A percentile compares a stretch with the other conserved stretches of the same genome.
phyloP scores from a whole-genome alignment of 805 yeast genomes.

The Blastobotrys chiropterorum region DNA sequence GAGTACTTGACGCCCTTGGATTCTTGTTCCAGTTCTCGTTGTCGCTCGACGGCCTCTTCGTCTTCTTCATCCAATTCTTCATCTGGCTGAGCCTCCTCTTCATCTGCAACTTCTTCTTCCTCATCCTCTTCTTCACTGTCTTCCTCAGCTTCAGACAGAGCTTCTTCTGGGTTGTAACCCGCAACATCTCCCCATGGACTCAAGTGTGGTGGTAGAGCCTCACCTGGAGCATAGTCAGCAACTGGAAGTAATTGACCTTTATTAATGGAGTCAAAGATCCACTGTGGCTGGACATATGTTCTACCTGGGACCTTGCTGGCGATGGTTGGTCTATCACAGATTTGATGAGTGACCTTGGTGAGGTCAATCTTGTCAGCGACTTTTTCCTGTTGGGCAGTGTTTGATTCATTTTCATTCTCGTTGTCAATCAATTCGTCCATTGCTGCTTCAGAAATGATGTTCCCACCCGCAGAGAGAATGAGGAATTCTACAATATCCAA shows the following conservation, averaged over 20 bases:
- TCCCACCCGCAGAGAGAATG: slow-evolving; percentile 81
- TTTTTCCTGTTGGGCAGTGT: slow-evolving; percentile 22
- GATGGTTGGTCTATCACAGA: slow-evolving; percentile 85
- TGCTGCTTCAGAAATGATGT: slow-evolving; percentile 77
- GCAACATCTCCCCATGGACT: slow-evolving; percentile 99
- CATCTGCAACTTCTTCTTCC: slow-evolving; percentile 48
- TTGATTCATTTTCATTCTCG: slow-evolving; percentile 41
- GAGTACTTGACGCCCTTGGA: slow-evolving; percentile 80
- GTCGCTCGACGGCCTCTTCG: slow-evolving; percentile 44
- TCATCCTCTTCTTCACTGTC: slow-evolving; percentile 48
- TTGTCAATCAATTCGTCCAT: slow-evolving; percentile 60
- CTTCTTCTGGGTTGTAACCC: slow-evolving; percentile 77
- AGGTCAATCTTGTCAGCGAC: slow-evolving; percentile 45
- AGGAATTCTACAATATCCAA: slow-evolving; percentile 85
- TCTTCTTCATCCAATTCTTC: slow-evolving; percentile 52
- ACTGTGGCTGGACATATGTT: slow-evolving; percentile 94
- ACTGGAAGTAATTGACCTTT: slow-evolving; percentile 70
- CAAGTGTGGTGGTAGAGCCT: slow-evolving; percentile 89
- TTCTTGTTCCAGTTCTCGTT: slow-evolving; percentile 84
- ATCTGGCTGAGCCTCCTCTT: slow-evolving; percentile 40
- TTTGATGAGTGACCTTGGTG: slow-evolving; percentile 79
- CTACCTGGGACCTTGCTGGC: slow-evolving; percentile 77
- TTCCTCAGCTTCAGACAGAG: slow-evolving; percentile 42
- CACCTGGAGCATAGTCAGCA: slow-evolving; percentile 86
- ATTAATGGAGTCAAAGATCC: slow-evolving; percentile 92